Evolutionary conservation across 2,329 filamentous ascomycete species (phyloP), one percentile per base, ranked within the genome.

Genomic region (Phialophora macrospora): DNA sequence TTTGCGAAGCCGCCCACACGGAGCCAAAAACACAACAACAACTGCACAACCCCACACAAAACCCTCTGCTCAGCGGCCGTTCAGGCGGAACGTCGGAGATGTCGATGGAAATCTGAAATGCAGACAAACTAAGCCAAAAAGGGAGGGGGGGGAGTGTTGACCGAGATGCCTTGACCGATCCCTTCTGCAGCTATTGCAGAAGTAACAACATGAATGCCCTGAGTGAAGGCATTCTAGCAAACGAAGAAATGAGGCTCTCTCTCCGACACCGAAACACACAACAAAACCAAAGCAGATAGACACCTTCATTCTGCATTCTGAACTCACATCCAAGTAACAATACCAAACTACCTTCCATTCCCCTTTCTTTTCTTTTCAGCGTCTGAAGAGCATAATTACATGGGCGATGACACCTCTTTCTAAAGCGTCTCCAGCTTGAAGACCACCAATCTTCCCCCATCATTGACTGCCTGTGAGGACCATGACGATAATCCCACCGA

Each of bases 51-150:
- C 20, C 24, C 20, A 24, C 46, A 1, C n/a, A 24, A 49, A 24
- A 12, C 20, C 46, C 46, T 24, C 46, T 49, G 46, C 46, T 22
- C 20, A 6, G 46, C 46, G 46, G 24, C 46, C 46, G 46, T 49
- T 49, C 46, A 26, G n/a, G 24, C 3, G 46, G n/a, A 49, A 26
- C n/a, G 46, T 49, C 24, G 46, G 46, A 26, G n/a, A 49, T 24
- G 46, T 49, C 20, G 46, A 14, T 24, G 46, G 7, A 20, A 26
- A 20, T 11, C 24, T 24, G 46, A 49, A 11, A 5, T 26, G 46
- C 46, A 24, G 46, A 49, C 46, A 24, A 7, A 49, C 20, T 49
- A 49, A 49, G 46, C 46, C 46, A 49, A 49, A 49, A 24, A 49
- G 24, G 20, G 2, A 20, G 24, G 46, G 46, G 46, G 24, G 46